Base-by-base conservation (phyloP, 495 filamentous ascomycete species). In the Trichoderma erinaceum region DNA sequence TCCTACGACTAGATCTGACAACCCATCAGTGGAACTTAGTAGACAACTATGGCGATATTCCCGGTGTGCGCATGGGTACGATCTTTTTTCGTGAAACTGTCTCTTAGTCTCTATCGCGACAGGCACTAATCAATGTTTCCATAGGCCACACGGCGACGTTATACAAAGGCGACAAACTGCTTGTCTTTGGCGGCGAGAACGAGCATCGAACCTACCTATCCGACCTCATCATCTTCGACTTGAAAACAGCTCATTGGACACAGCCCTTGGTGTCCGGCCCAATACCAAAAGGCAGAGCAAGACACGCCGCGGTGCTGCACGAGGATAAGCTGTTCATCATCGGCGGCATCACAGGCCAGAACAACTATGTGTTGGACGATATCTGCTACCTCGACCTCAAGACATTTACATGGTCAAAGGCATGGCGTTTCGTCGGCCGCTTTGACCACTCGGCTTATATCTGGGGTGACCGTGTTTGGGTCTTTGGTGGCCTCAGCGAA, bases 11-110 rank as follows among this genome's bases (percentile, higher is more conserved):
- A 41, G 91, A 98, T 76, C 80, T 99, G 66, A 85, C 89, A 69
- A 91, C 88, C 56, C 85, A 93, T 68, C 91, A 93, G 73, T 99
- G 95, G 95, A 94, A 88, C 48, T 81, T 99, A 25, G 93, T 99
- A 12, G 95, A 99, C 76, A 99, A 99, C 77, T 99, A 96, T 79
- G 95, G 95, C 18, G 95, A 98, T 77, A 99, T 99, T 68, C 95
- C 95, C 5, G 95, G 96, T 23, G 95, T 99, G 41, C 87, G 95
- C 73, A 98, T 99, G 95, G 95, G 94, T 96, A 81, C 67, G 85
- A 7, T 69, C n/a, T 29, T 32, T 13, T 1, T 13, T 18, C 8
- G 38, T 52, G 38, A 35, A 67, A 41, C 27, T 68, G 41, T 68
- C 61, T 64, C 64, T 29, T 61, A 58, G 0, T 67, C 63, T 68